phyloP scores from a whole-genome alignment of 2,329 filamentous ascomycete genomes.

The Scedosporium dehoogii region DNA sequence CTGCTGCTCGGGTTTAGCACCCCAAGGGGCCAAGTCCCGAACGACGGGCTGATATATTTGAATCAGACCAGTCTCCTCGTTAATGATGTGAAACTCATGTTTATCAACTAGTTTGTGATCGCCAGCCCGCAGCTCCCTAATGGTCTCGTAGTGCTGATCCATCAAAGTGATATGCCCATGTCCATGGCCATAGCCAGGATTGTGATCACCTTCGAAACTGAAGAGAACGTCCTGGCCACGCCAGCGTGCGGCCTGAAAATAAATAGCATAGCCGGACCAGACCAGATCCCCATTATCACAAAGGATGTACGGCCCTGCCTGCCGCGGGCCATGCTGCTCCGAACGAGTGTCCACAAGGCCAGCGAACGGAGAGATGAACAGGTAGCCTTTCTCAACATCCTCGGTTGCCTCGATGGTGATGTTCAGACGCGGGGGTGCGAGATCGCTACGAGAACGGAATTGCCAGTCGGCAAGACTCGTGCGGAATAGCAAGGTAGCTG shows the following conservation, averaged over 20 bases:
- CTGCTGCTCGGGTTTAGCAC: conserved; percentile 35
- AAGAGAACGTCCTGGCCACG: conserved; percentile 42
- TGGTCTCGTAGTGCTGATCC: conserved; percentile 43
- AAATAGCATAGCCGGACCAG: conserved; percentile 46
- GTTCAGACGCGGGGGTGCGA: conserved; percentile 23
- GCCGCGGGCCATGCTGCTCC: conserved; percentile 34
- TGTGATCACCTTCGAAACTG: conserved; percentile 42
- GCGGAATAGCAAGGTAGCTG: neutral
- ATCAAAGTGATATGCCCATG: conserved; percentile 44
- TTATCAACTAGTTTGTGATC: conserved; percentile 40
- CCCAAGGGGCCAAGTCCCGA: conserved; percentile 32
- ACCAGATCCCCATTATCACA: conserved; percentile 43
- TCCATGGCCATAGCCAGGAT: conserved; percentile 40
- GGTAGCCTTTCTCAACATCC: conserved; percentile 29
- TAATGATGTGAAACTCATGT: conserved; percentile 45
- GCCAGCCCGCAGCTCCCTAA: conserved; percentile 40
- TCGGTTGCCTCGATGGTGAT: conserved; percentile 31
- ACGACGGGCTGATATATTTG: conserved; percentile 42
- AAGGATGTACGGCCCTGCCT: conserved; percentile 46
- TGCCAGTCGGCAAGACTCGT: conserved; percentile 9
- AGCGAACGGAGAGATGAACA: conserved; percentile 31
- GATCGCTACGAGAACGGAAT: conserved; percentile 16
- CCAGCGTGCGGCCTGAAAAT: conserved; percentile 40
- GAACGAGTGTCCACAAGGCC: conserved; percentile 18
- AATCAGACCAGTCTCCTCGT: conserved; percentile 42